These are phyloP conservation scores for Nigrograna mackinnonii DNA, from an alignment of 2,329 filamentous ascomycete genomes.

Conservation along the genomic window DNA sequence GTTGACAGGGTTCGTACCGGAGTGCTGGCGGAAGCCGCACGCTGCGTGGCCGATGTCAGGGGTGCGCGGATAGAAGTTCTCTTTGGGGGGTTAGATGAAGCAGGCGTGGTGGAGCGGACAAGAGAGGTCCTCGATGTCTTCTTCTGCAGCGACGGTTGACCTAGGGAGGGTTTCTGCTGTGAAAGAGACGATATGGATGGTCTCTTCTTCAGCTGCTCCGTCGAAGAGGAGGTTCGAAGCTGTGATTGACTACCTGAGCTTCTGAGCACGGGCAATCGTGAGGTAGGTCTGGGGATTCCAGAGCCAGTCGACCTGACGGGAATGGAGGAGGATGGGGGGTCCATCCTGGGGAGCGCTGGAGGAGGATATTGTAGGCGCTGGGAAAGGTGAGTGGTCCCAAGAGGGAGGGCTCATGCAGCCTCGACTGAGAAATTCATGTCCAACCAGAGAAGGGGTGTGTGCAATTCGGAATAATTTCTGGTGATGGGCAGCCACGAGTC, in stretches of 20 bases:
- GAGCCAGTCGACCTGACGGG: conserved; percentile 34
- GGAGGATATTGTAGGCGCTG: background rate
- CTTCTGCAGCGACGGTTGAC: conserved; percentile 27
- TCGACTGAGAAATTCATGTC: conserved; percentile 7
- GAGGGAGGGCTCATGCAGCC: conserved; percentile 11
- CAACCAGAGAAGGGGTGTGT: conserved; percentile 6
- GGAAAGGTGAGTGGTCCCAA: conserved; percentile 1
- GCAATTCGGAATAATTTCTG: conserved; percentile 7
- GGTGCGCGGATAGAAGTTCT: too few relatives aligned
- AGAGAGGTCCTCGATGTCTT: conserved; percentile 35
- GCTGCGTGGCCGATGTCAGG: conserved; percentile 23
- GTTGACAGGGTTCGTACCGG: conserved; percentile 15
- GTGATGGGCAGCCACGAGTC: conserved; percentile 9
- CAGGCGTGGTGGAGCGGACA: conserved; percentile 22
- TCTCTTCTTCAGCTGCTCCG: conserved; percentile 45
- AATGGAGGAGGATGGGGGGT: conserved; percentile 28
- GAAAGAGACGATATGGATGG: conserved; percentile 24
- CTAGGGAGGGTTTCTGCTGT: conserved; percentile 7
- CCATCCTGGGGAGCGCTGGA: conserved; percentile 25
- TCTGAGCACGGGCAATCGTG: conserved; percentile 55
- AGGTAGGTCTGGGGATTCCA: conserved; percentile 53
- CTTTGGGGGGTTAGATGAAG: conserved; percentile 21
- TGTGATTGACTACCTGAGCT: conserved; percentile 41
- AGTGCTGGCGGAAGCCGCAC: conserved; percentile 21
- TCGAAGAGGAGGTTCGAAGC: conserved; percentile 51